These are phyloP conservation scores for Phylloporus sp. DNA, from an alignment of 768 basidiomycete genomes.

Conservation along the genomic window DNA sequence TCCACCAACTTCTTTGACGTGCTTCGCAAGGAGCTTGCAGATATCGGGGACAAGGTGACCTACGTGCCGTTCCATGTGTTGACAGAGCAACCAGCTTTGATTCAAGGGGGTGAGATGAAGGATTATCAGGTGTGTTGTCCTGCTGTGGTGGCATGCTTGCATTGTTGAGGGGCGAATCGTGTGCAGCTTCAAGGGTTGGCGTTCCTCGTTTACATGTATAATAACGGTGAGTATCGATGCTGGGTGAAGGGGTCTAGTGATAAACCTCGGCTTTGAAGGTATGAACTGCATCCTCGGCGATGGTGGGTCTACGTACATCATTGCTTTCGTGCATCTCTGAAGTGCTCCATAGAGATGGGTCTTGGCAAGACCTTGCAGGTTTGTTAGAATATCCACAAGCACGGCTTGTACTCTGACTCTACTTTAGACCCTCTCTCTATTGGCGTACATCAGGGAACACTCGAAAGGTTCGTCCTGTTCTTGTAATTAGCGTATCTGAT, in stretches of 20 bases:
- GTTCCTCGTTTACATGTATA: slow-evolving; percentile 62
- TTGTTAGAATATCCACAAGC: not conserved
- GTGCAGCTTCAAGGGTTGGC: slow-evolving; percentile 56
- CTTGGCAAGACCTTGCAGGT: slow-evolving; percentile 65
- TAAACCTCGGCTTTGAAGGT: slow-evolving; percentile 30
- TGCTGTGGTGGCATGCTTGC: not conserved
- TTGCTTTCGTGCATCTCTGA: not conserved
- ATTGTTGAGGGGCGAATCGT: not conserved
- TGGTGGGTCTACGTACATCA: slow-evolving; percentile 35
- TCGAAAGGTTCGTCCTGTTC: slow-evolving; percentile 34
- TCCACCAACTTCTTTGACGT: slow-evolving; percentile 37
- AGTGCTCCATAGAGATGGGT: slow-evolving; percentile 45
- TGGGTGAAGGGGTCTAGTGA: not conserved
- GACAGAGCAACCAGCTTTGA: slow-evolving; percentile 45
- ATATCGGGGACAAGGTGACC: slow-evolving; percentile 22
- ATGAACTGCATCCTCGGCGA: slow-evolving; percentile 74
- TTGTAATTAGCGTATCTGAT: not conserved
- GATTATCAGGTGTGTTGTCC: slow-evolving; percentile 55
- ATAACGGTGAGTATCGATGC: slow-evolving; percentile 45
- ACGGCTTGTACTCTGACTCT: slow-evolving; percentile 3
- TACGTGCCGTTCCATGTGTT: slow-evolving; percentile 38
- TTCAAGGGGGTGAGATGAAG: slow-evolving; percentile 61
- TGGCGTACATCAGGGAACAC: slow-evolving; percentile 62
- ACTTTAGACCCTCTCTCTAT: slow-evolving; percentile 52
- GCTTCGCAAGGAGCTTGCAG: slow-evolving; percentile 30